Evolutionary conservation across 2,329 filamentous ascomycete genomes (phyloP), one percentile per base, ranked within the genome.

Genomic region (Cercospora sp.): DNA sequence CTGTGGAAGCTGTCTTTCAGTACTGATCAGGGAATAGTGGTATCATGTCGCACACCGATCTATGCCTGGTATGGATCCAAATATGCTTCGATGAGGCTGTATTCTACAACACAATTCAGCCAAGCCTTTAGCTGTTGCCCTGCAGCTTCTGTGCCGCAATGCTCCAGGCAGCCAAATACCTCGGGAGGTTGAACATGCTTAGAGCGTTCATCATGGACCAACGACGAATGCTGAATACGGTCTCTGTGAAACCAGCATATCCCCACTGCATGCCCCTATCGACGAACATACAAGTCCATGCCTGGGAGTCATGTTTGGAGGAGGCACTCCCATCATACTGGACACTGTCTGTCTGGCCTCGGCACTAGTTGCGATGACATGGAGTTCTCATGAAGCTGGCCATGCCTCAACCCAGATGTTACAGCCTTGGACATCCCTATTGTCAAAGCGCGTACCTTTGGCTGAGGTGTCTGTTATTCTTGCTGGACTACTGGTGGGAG

Each of bases 11-110:
- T 28, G 23, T 26, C 8, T 23, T 30, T 9, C 10, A 58, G 23
- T 13, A 58, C 59, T 30, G 31, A 61, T 61, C 6, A n/a, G 6
- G 8, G n/a, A 9, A 61, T 20, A 63, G 61, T 69, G 67, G 67
- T 64, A 55, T 45, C 67, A 69, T 51, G 64, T 66, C 4, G 48
- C 40, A 23, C 67, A 69, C 48, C 26, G 60, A 42, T 66, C 67
- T 23, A 69, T 69, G 67, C 67, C 64, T 45, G 67, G 67, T 2
- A 66, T 69, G 60, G 64, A 69, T 20, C 63, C 63, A 12, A 68
- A 60, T 33, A 51, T 65, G 55, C 36, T 59, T 6, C 36, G 55
- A 51, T 59, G 63, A 65, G 31, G 12, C 18, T 20, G 16, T 3
- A 7, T 23, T 8, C 60, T 55, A 18, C n/a, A 23, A 13, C 9